Percentiles rank a stretch among this genome's conserved stretches.
phyloP scores from a whole-genome alignment of 176 grass and related monocot genomes.

The Stipa capillata region DNA sequence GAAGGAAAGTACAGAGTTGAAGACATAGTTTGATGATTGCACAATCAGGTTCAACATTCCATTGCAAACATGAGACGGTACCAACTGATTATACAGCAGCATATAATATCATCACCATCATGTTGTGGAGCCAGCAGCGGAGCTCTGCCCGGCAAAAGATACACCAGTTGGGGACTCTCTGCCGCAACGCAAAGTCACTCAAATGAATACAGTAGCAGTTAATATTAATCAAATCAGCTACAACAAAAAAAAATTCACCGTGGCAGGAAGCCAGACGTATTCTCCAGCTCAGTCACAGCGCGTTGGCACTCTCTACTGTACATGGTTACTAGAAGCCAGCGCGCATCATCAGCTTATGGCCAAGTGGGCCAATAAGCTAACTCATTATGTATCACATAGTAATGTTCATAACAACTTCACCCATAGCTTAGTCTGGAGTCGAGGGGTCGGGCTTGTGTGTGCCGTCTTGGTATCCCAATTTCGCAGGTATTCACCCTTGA shows the following conservation, averaged over 20 bases:
- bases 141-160: not conserved
- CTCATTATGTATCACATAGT: not conserved
- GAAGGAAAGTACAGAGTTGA: too few species aligned
- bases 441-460: slow-evolving; percentile 36
- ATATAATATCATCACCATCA: not conserved
- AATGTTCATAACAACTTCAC: not conserved
- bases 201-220: slow-evolving; percentile 2
- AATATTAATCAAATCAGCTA: slow-evolving; percentile 25
- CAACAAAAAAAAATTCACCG: slow-evolving; percentile 13
- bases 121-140: too few species aligned
- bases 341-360: not conserved
- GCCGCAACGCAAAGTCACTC: not conserved
- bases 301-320: slow-evolving; percentile 31
- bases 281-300: not conserved
- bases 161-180: not conserved
- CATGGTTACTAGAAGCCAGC: slow-evolving; percentile 33
- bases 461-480: slow-evolving; percentile 69
- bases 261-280: not conserved
- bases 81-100: not conserved
- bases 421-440: slow-evolving; percentile 45
- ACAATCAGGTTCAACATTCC: not conserved
- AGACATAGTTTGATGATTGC: not conserved
- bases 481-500: slow-evolving; percentile 92
- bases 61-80: not conserved
- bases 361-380: not conserved